phyloP scores from a whole-genome alignment of 768 basidiomycete species.

The Leccinum subtestaceum region DNA sequence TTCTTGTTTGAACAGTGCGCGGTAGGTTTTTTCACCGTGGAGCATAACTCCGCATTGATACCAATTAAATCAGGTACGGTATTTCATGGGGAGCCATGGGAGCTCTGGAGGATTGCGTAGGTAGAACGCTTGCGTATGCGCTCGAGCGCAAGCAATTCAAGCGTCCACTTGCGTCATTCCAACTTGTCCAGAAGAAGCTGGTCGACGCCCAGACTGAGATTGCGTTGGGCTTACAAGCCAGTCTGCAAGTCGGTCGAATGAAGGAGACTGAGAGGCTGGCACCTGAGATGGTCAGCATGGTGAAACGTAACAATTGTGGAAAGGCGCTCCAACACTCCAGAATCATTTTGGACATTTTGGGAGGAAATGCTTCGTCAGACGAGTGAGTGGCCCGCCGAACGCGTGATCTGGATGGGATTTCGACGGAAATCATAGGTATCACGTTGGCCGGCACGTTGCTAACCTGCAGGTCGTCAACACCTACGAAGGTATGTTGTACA shows the following conservation, averaged over 20 bases:
- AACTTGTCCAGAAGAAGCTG: conserved; percentile 97
- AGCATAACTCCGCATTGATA: not conserved
- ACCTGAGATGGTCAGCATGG: conserved; percentile 92
- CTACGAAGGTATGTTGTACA: conserved; percentile 67
- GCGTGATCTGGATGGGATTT: not conserved
- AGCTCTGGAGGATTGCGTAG: conserved; percentile 87
- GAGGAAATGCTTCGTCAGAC: conserved; percentile 90
- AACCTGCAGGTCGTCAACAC: conserved; percentile 97
- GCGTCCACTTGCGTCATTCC: conserved; percentile 89
- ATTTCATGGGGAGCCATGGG: conserved; percentile 98
- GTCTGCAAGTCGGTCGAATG: conserved; percentile 78
- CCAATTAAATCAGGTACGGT: conserved; percentile 51
- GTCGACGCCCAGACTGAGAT: conserved; percentile 90
- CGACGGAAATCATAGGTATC: conserved; percentile 54
- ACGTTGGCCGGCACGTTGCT: conserved; percentile 90
- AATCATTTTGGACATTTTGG: conserved; percentile 82
- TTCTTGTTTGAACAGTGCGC: conserved; percentile 88
- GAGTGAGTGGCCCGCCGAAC: conserved; percentile 53
- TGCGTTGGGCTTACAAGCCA: conserved; percentile 72
- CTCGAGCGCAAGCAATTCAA: conserved; percentile 89
- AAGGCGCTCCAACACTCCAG: conserved; percentile 86
- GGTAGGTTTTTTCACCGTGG: conserved; percentile 35
- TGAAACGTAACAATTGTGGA: conserved; percentile 95
- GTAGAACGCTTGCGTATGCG: conserved; percentile 75
- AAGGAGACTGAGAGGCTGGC: conserved; percentile 74